These are phyloP conservation scores for Patellaria atrata DNA, from an alignment of 495 filamentous ascomycete genomes.

Conservation along the genomic window DNA sequence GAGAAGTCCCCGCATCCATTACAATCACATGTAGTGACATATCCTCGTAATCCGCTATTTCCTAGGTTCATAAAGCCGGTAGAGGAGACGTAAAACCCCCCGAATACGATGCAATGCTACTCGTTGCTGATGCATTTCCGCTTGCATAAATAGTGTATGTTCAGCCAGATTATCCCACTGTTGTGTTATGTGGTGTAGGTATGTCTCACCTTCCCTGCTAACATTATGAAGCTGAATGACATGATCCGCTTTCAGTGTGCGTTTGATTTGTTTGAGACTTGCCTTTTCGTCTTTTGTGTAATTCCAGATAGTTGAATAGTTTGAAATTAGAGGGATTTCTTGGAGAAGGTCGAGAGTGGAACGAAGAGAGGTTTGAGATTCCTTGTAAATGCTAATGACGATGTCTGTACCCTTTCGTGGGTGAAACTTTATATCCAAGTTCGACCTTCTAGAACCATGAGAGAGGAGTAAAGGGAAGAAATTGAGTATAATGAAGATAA, in stretches of 20 bases:
- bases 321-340: slow-evolving; percentile 5
- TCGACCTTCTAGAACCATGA: no score
- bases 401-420: slow-evolving; percentile 21
- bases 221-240: slow-evolving; percentile 26
- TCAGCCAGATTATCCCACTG: slow-evolving; percentile 31
- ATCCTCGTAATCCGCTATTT: no score
- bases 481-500: slow-evolving; percentile 6
- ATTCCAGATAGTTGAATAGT: slow-evolving; percentile 18
- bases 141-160: slow-evolving; percentile 35
- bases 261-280: slow-evolving; percentile 14
- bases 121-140: slow-evolving; percentile 27
- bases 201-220: slow-evolving; percentile 33
- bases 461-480: slow-evolving; percentile 1
- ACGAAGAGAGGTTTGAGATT: slow-evolving; percentile 21
- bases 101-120: slow-evolving; percentile 26
- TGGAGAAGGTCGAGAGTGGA: slow-evolving; percentile 15
- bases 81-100: slow-evolving; percentile 21
- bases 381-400: slow-evolving; percentile 29
- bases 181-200: slow-evolving; percentile 31
- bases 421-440: slow-evolving; percentile 5
- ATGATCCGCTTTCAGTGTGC: slow-evolving; percentile 19
- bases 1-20: slow-evolving; percentile 26
- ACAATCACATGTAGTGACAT: slow-evolving; percentile 24
- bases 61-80: slow-evolving; percentile 33
- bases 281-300: slow-evolving; percentile 28